Evolutionary conservation across 306 rosid genomes (phyloP).

Genomic region (Prunus persica): DNA sequence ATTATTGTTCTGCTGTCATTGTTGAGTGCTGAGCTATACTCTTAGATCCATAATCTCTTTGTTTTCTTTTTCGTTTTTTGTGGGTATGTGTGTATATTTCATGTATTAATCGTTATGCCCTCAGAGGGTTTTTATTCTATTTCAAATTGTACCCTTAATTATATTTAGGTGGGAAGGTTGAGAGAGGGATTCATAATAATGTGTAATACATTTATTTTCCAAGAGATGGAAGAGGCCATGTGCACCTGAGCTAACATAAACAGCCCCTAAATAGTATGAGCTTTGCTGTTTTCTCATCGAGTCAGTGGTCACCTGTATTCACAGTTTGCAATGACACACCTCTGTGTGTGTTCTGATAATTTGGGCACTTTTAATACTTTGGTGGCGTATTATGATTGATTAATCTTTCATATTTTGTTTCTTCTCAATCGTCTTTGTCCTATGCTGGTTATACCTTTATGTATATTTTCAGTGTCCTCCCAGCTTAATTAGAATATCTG

Average conservation of each 20-base stretch:
- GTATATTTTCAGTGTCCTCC: conserved; percentile 2
- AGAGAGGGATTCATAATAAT: not conserved
- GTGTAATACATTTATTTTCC: too few relatives aligned
- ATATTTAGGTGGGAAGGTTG: not conserved
- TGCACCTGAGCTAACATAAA: too few relatives aligned
- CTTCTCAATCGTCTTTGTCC: not conserved
- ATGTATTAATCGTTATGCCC: too few relatives aligned
- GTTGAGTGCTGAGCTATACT: too few relatives aligned
- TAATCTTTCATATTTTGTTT: not conserved
- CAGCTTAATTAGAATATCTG: not conserved
- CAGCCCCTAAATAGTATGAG: too few relatives aligned
- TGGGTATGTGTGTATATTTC: too few relatives aligned
- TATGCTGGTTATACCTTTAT: not conserved
- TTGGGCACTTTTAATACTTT: too few relatives aligned
- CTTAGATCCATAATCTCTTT: not conserved
- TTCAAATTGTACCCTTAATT: not conserved
- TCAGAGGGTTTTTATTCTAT: not conserved
- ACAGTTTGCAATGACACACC: not conserved
- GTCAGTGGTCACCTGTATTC: not conserved
- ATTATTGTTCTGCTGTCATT: too few relatives aligned
- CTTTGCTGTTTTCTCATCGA: not conserved
- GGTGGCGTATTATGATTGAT: not conserved
- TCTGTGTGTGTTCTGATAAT: not conserved
- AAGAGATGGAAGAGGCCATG: too few relatives aligned
- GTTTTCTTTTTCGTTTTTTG: not conserved